A percentile compares a stretch with the other conserved stretches of the same genome.
These are phyloP conservation scores for Lodderomyces orthopsilosis DNA, from an alignment of 1,139 yeast species.

Conservation along the genomic window DNA sequence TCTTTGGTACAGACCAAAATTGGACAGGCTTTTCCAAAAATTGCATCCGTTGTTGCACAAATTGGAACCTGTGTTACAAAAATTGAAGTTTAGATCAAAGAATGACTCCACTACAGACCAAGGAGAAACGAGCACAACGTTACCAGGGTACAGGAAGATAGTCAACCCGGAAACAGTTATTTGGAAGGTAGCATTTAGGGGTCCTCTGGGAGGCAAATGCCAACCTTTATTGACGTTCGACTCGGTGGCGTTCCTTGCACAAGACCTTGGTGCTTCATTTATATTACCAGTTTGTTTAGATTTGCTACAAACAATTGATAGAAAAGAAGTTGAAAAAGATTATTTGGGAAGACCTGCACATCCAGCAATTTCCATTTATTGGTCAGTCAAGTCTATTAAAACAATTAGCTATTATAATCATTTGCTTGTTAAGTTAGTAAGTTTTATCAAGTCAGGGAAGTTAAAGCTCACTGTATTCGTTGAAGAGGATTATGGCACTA, in stretches of 20 bases:
- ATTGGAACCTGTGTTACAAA: not conserved
- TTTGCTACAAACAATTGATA: slow-evolving; percentile 25
- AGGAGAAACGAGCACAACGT: slow-evolving; percentile 2
- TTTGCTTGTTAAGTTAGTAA: slow-evolving; percentile 26
- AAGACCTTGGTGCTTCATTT: slow-evolving; percentile 49
- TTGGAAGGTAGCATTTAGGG: slow-evolving; percentile 36
- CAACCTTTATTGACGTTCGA: slow-evolving; percentile 45
- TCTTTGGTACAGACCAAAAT: slow-evolving; percentile 4
- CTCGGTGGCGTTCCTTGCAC: slow-evolving; percentile 36
- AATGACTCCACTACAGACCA: not conserved
- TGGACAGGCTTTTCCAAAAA: not conserved
- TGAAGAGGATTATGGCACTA: not conserved
- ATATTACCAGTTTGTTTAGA: slow-evolving; percentile 45
- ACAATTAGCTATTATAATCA: slow-evolving; percentile 39
- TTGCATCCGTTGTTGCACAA: not conserved
- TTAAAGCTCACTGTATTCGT: slow-evolving; percentile 20
- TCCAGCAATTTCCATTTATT: slow-evolving; percentile 29
- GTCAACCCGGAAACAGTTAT: slow-evolving; percentile 14
- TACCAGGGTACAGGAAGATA: slow-evolving; percentile 10
- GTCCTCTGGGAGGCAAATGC: slow-evolving; percentile 45
- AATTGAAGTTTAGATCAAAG: not conserved
- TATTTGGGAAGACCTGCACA: slow-evolving; percentile 31
- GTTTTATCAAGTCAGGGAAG: slow-evolving; percentile 23
- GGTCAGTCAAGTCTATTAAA: slow-evolving; percentile 29
- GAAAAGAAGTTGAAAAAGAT: slow-evolving; percentile 27